Conservation (phyloP, 2,329 filamentous ascomycete species). For the Aulographum hederae region DNA sequence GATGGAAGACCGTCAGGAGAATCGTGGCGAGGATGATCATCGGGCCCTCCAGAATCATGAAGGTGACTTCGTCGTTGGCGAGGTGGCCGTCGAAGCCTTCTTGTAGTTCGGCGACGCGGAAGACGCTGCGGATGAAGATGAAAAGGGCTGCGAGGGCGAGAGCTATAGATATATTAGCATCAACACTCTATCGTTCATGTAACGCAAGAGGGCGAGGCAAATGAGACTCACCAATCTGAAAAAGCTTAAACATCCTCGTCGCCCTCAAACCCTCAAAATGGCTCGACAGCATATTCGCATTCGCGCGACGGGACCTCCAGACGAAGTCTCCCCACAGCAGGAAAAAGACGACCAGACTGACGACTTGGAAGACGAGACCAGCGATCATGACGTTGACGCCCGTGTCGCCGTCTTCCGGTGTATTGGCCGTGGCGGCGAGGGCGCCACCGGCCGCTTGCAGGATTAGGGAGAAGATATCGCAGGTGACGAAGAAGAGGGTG, state of each 20-base stretch:
- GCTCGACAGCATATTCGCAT: no score
- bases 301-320: conserved; percentile 5
- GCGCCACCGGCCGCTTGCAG: conserved; percentile 27
- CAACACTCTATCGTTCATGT: no score
- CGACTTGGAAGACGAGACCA: conserved; percentile 38
- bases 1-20: conserved; percentile 28
- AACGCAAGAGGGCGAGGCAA: conserved; percentile 4
- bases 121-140: conserved; percentile 29
- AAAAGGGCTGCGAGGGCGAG: conserved; percentile 22
- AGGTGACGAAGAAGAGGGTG: conserved; percentile 31
- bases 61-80: conserved; percentile 28
- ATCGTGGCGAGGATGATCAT: conserved; percentile 32
- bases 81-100: conserved; percentile 26
- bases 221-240: conserved; percentile 4
- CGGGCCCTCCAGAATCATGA: conserved; percentile 33
- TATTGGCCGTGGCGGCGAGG: conserved; percentile 32
- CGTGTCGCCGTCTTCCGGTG: conserved; percentile 19
- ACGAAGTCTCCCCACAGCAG: conserved; percentile 20
- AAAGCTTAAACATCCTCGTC: conserved; percentile 1
- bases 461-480: conserved; percentile 26
- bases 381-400: conserved; percentile 39
- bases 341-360: conserved; percentile 30
- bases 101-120: conserved; percentile 29
- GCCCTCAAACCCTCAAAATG: conserved; percentile 10
- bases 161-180: conserved; percentile 1